These are phyloP conservation scores for Boletus mariae DNA, from an alignment of 1,284 basidiomycete genomes.

Conservation along the genomic window DNA sequence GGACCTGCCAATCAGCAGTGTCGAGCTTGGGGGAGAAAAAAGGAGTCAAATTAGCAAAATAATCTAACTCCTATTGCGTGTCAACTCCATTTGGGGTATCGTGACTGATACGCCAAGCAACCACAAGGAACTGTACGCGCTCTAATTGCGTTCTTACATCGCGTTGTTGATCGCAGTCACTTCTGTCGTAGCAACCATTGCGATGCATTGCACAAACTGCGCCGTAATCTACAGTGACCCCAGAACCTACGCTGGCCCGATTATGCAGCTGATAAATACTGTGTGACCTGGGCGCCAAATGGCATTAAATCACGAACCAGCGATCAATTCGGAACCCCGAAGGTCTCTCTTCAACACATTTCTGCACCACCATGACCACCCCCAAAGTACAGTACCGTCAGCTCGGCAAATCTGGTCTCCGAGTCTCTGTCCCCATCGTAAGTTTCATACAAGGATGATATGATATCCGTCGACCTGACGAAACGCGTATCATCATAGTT, in stretches of 20 bases:
- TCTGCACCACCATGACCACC: constrained; percentile 4
- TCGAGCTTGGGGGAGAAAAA: background rate
- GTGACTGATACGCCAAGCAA: too few species aligned
- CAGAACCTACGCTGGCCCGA: background rate
- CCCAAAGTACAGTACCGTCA: constrained; percentile 37
- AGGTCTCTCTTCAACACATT: background rate
- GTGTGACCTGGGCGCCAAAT: background rate
- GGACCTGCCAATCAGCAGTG: too few species aligned
- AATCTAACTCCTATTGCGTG: background rate
- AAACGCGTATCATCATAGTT: constrained; percentile 27
- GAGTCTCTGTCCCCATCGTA: constrained; percentile 48
- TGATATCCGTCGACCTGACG: background rate
- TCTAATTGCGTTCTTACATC: background rate
- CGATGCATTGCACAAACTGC: background rate
- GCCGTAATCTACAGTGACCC: background rate
- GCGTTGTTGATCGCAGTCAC: background rate
- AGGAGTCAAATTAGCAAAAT: background rate
- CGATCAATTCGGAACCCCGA: background rate
- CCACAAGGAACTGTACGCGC: background rate
- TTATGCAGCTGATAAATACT: background rate
- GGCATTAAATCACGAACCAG: background rate
- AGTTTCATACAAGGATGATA: constrained; percentile 4
- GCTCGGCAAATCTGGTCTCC: constrained; percentile 47
- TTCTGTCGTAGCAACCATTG: background rate
- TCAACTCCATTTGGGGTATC: background rate